Evolutionary conservation across 371 early-diverging fungal species (phyloP).

Genomic region (Saksenaea vasiformis): DNA sequence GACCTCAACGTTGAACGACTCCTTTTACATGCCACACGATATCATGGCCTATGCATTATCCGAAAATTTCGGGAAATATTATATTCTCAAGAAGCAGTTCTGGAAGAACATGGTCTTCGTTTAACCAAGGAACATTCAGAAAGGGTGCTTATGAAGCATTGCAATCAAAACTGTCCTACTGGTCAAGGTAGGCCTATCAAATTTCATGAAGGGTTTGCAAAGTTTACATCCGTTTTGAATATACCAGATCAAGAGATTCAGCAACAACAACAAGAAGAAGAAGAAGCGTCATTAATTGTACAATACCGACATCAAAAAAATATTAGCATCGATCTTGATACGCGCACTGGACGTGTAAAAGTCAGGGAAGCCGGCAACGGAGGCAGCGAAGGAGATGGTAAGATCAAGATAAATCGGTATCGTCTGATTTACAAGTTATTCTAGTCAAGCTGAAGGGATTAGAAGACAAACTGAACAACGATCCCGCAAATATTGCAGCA

Average conservation of each 20-base stretch:
- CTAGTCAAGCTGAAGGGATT: slow-evolving; percentile 40
- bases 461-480: slow-evolving; percentile 44
- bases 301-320: slow-evolving; percentile 57
- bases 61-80: slow-evolving; percentile 47
- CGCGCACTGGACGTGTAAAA: slow-evolving; percentile 57
- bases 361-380: slow-evolving; percentile 54
- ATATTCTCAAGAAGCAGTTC: slow-evolving; percentile 28
- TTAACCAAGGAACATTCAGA: slow-evolving; percentile 20
- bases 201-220: neutral
- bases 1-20: slow-evolving; percentile 53
- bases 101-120: slow-evolving; percentile 38
- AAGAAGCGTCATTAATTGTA: slow-evolving; percentile 38
- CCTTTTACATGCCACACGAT: slow-evolving; percentile 49
- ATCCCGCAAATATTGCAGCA: slow-evolving; percentile 37
- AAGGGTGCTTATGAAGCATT: slow-evolving; percentile 1
- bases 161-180: neutral
- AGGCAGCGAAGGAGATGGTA: slow-evolving; percentile 57
- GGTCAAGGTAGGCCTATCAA: neutral
- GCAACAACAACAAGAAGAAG: neutral
- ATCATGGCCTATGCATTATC: slow-evolving; percentile 53
- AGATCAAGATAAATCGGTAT: slow-evolving; percentile 7
- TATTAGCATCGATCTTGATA: slow-evolving; percentile 55
- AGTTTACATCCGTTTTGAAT: neutral
- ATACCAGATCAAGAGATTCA: neutral
- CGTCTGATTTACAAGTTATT: neutral